Evolutionary conservation across 2,329 filamentous ascomycete genomes (phyloP).

Genomic region (Colletotrichum musicola): DNA sequence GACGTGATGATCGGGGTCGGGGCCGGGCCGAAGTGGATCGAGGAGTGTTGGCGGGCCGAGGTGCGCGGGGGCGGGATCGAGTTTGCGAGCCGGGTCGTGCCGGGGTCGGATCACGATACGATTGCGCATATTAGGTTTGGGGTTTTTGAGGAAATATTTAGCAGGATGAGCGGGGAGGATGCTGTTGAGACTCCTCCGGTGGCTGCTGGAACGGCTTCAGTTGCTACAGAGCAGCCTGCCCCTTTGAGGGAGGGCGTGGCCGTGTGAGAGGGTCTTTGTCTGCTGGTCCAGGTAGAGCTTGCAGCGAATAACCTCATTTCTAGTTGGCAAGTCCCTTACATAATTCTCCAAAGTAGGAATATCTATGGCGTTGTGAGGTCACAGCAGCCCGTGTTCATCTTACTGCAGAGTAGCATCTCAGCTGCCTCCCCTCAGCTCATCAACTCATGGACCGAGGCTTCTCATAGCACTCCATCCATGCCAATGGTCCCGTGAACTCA

Average conservation of each 20-base stretch:
- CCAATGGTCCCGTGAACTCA: not conserved
- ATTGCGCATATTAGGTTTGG: constrained; percentile 9
- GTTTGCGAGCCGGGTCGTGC: constrained; percentile 42
- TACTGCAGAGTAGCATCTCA: too few relatives aligned
- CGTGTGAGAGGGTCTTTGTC: too few relatives aligned
- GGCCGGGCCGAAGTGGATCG: constrained; percentile 46
- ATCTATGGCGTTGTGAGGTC: too few relatives aligned
- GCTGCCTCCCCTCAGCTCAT: too few relatives aligned
- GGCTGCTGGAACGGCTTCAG: too few relatives aligned
- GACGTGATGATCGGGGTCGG: constrained; percentile 46
- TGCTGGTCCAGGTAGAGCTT: too few relatives aligned
- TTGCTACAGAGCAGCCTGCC: too few relatives aligned
- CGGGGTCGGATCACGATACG: constrained; percentile 43
- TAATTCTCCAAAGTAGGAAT: too few relatives aligned
- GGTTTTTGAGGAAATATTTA: constrained; percentile 18
- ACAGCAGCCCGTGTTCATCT: too few relatives aligned
- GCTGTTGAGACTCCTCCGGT: not conserved
- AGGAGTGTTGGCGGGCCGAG: constrained; percentile 43
- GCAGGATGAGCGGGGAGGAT: constrained; percentile 2
- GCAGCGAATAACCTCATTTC: too few relatives aligned
- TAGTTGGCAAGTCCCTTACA: too few relatives aligned
- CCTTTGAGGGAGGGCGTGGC: too few relatives aligned
- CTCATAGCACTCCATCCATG: not conserved
- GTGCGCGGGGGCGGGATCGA: constrained; percentile 34
- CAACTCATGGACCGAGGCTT: not conserved